Evolutionary conservation across 2,329 filamentous ascomycete genomes (phyloP).

Genomic region (Botrytis sinoallii): DNA sequence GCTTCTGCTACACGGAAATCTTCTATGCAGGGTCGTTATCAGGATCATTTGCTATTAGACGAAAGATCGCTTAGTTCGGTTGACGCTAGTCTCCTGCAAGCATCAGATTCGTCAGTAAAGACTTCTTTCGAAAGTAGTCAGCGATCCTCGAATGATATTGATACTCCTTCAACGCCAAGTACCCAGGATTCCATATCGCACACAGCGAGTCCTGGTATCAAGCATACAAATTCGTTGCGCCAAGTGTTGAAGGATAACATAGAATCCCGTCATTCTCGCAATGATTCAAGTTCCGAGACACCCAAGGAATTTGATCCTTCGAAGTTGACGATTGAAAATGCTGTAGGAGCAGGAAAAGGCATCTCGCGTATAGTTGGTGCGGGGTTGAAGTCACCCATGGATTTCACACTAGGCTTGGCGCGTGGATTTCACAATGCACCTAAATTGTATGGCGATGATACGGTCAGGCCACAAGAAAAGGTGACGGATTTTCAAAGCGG

Average conservation of each 20-base stretch:
- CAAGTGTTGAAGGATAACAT: conserved; percentile 35
- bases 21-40: conserved; percentile 22
- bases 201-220: neutral
- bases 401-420: conserved; percentile 77
- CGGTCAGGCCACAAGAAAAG: conserved; percentile 72
- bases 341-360: conserved; percentile 54
- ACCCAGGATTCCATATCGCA: conserved; percentile 22
- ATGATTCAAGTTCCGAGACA: conserved; percentile 28
- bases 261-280: conserved; percentile 15
- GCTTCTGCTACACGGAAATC: conserved; percentile 22
- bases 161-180: conserved; percentile 24
- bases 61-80: conserved; percentile 16
- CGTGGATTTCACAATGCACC: conserved; percentile 88
- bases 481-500: conserved; percentile 76
- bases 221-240: conserved; percentile 32
- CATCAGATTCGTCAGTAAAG: conserved; percentile 24
- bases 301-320: conserved; percentile 28
- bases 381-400: conserved; percentile 77
- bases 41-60: conserved; percentile 22
- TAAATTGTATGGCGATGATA: conserved; percentile 79
- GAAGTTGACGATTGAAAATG: conserved; percentile 51
- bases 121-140: conserved; percentile 31
- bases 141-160: conserved; percentile 25
- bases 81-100: conserved; percentile 14
- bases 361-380: conserved; percentile 70